A percentile compares a stretch with the other conserved stretches of the same genome.
Evolutionary conservation across 306 rosid species (phyloP).

Genomic region (Vachellia collinsii): DNA sequence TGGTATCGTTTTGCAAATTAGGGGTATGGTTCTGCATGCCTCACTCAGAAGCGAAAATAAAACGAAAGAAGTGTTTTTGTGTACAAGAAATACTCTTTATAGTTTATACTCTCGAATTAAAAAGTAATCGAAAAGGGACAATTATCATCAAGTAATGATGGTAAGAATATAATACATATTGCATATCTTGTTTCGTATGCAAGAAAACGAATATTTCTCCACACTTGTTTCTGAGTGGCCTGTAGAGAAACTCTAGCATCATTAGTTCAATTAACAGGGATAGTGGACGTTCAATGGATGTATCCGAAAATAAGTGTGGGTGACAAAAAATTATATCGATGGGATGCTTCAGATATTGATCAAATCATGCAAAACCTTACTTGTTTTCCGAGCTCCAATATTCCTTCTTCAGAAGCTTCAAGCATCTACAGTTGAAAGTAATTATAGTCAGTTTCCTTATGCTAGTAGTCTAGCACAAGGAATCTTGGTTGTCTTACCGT

Average conservation of each 20-base stretch:
- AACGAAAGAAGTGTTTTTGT: not conserved
- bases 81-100: not conserved
- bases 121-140: not conserved
- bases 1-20: not conserved
- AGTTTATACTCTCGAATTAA: not conserved
- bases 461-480: not conserved
- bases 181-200: not conserved
- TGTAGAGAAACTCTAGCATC: conserved; percentile 13
- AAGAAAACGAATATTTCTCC: not conserved
- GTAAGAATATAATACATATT: not conserved
- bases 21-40: not conserved
- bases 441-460: not conserved
- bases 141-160: not conserved
- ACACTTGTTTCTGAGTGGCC: not conserved
- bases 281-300: conserved; percentile 17
- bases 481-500: not conserved
- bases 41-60: not conserved
- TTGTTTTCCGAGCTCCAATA: not conserved
- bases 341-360: not conserved
- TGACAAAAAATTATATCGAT: not conserved
- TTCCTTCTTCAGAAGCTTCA: conserved; percentile 6
- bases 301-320: not conserved
- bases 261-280: conserved; percentile 4
- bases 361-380: conserved; percentile 16
- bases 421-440: conserved; percentile 14